Conservation (phyloP, 192 early-diverging fungal genomes). For the Backusella sp. region DNA sequence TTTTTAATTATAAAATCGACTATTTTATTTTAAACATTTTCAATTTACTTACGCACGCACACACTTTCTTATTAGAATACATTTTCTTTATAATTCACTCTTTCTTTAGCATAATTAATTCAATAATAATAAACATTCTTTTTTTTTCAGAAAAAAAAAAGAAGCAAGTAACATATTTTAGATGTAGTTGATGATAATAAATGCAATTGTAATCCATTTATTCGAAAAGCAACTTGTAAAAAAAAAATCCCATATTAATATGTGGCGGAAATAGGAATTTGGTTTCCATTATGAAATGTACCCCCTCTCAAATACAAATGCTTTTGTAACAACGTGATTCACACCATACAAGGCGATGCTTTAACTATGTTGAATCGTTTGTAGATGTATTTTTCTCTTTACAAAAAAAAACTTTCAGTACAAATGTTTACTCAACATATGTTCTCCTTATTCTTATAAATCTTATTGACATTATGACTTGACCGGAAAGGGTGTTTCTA, state of each 20-base stretch:
- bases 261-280: conserved; percentile 5
- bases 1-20: conserved; percentile 11
- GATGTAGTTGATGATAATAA: not conserved
- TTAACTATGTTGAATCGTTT: no score
- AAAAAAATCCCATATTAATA: not conserved
- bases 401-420: not conserved
- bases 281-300: not conserved
- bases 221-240: not conserved
- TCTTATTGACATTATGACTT: conserved; percentile 8
- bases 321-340: not conserved
- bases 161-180: not conserved
- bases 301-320: not conserved
- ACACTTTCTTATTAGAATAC: not conserved
- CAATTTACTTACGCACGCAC: conserved; percentile 1
- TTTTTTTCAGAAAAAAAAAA: not conserved
- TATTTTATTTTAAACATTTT: conserved; percentile 15
- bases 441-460: not conserved
- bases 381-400: not conserved
- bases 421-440: not conserved
- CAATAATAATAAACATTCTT: not conserved
- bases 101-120: not conserved
- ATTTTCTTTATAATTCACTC: not conserved
- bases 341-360: no score
- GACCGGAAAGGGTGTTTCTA: not conserved
- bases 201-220: not conserved